Conservation (phyloP, 305 asterid species). For the Solanum chacoense region DNA sequence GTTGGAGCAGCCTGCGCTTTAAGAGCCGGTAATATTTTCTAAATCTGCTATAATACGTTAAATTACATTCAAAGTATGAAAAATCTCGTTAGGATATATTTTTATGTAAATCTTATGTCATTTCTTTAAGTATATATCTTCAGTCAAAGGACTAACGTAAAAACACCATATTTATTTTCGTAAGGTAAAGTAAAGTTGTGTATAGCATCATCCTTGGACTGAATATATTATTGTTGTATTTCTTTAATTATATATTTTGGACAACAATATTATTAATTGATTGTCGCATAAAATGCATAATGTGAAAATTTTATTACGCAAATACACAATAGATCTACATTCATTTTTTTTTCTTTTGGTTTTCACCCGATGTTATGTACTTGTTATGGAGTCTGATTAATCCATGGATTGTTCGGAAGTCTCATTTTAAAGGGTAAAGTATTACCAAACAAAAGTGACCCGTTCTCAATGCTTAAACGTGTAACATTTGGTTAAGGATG, state of each 20-base stretch:
- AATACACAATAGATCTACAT: neutral
- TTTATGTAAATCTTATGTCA: too few species aligned
- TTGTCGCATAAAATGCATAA: neutral
- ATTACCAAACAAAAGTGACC: neutral
- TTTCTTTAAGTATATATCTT: neutral
- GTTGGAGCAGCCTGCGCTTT: conserved; percentile 43
- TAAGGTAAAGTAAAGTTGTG: neutral
- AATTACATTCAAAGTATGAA: neutral
- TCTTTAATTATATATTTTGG: neutral
- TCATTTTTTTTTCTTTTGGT: neutral
- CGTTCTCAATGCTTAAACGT: neutral
- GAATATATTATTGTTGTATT: neutral
- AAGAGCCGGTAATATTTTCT: conserved; percentile 22
- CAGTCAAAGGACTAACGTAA: neutral
- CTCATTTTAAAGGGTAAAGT: neutral
- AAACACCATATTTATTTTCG: neutral
- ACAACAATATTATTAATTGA: neutral
- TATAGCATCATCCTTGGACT: neutral
- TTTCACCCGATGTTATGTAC: neutral
- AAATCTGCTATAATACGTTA: neutral
- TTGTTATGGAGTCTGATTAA: too few species aligned
- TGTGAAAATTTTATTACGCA: neutral
- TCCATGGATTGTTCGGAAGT: neutral
- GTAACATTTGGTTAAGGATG: neutral
- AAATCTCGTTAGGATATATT: neutral